Conservation (phyloP, 257 asterid species). For the Solanum etuberosum region DNA sequence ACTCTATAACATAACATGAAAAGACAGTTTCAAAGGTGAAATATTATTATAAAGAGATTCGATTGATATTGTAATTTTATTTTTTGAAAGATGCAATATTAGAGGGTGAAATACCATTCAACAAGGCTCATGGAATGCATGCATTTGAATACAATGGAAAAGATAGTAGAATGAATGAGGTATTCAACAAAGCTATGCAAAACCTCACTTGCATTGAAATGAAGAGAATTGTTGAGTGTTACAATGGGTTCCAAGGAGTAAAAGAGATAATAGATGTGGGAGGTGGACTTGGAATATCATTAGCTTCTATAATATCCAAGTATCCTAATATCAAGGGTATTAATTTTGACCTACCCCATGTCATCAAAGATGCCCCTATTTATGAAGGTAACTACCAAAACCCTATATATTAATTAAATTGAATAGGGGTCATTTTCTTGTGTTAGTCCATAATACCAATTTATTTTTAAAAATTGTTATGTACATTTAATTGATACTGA, state of each 20-base stretch:
- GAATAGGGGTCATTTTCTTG: not conserved
- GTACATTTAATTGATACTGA: not conserved
- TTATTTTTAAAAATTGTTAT: not conserved
- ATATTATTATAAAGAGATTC: no score
- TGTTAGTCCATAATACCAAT: not conserved
- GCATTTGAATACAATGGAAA: not conserved
- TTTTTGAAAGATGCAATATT: constrained; percentile 1
- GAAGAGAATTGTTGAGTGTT: constrained; percentile 7
- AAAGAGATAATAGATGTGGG: constrained; percentile 15
- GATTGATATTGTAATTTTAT: not conserved
- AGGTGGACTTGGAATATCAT: constrained; percentile 9
- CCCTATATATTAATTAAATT: not conserved
- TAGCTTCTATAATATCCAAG: constrained; percentile 1
- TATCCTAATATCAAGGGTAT: not conserved
- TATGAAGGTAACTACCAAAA: not conserved
- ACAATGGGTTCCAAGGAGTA: constrained; percentile 11
- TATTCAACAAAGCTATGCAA: constrained; percentile 10
- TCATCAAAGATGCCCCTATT: not conserved
- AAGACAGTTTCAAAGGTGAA: no score
- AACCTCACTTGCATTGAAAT: not conserved
- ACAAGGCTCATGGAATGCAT: constrained; percentile 5
- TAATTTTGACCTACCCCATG: constrained; percentile 2
- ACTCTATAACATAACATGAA: no score
- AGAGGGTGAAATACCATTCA: constrained; percentile 5
- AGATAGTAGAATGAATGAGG: constrained; percentile 10